Evolutionary conservation across 1,284 basidiomycete genomes (phyloP), one percentile per base, ranked within the genome.

Genomic region (Tilletiopsis washingtonensis): DNA sequence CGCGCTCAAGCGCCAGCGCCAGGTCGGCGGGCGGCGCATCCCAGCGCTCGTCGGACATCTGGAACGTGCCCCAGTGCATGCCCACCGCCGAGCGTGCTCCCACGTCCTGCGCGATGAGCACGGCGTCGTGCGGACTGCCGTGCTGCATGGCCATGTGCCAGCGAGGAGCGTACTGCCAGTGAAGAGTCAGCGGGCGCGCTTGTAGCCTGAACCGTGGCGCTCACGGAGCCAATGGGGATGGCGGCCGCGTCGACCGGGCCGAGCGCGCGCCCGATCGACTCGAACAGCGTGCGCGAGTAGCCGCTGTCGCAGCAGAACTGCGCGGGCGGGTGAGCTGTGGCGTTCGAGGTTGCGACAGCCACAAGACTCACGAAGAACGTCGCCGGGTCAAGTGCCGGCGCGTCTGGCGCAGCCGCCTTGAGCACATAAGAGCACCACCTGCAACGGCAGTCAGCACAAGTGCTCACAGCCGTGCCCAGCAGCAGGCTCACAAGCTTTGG

Each of bases 161-260:
- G 14, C 56, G 44, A 5, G 61, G 61, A 38, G 48, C 56, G 43
- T 59, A n/a, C n/a, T n/a, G 15, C 15, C 14, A 42, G 34, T 42
- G n/a, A 42, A 42, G 15, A 42, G 34, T 14, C 14, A 15, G 15
- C 15, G n/a, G 15, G 40, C 15, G n/a, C 34, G n/a, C 40, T 38
- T 38, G 14, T 42, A 15, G 17, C 34, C 17, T 17, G 15, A 23
- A 23, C 23, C 11, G 67, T 41, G 0, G 75, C 75, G 48, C 71
- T 71, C 54, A 75, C 77, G 15, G 72, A 74, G 2, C 76, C 76
- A 36, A 78, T 78, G 2, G 77, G 76, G 43, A 78, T 73, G 9
- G 76, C 74, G 0, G 76, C 76, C 2, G 76, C 60, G 47, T 77
- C 75, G 27, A 77, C 69, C 1, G 76, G 74, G 0, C 76, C 76